Evolutionary conservation across 305 asterid species (phyloP), one percentile per base, ranked within the genome.

Genomic region (Solanum hybrid): DNA sequence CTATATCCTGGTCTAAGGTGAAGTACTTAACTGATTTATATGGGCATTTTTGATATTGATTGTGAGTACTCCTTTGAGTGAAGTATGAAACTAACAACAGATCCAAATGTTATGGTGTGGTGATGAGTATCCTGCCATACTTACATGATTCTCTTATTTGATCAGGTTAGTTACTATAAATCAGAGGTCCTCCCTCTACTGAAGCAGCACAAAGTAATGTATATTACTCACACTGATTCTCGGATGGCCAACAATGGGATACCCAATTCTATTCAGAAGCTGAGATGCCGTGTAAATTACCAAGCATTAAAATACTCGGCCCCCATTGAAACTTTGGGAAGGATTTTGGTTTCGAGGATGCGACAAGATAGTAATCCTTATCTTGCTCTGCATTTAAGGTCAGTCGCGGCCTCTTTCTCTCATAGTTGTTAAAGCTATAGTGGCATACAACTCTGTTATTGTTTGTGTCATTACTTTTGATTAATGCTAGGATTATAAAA

Each of bases 1-100:
- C 96, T 86, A 94, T 97, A 92, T 96, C 99, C 89, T 97, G 99
- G 99, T 97, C 99, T 22, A 95, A 96, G 99, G 99, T 97, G 60
- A 72, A 90, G 78, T 80, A 89, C 38, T 90, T 45, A 3, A 9
- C 87, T 51, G 36, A 84, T 84, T 19, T 29, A 17, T 51, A 10
- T 84, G 73, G 37, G 87, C 19, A 31, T 31, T 31, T 82, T 84
- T 84, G 4, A 84, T 38, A 84, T 60, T 84, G 87, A 72, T 19
- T 84, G 87, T 45, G 87, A 9, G 38, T 42, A 17, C 40, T 84
- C 31, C 87, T 51, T 31, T 19, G 29, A 84, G 75, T 29, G 69
- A 17, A 51, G 40, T 31, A 32, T 51, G 75, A 84, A 84, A 84
- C 75, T 31, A 12, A 19, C 73, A 51, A 26, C 60, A 17, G 6